Percentiles rank a stretch among this genome's conserved stretches.
These are phyloP conservation scores for Monilinia fructicola DNA, from an alignment of 2,329 filamentous ascomycete species.

Conservation along the genomic window DNA sequence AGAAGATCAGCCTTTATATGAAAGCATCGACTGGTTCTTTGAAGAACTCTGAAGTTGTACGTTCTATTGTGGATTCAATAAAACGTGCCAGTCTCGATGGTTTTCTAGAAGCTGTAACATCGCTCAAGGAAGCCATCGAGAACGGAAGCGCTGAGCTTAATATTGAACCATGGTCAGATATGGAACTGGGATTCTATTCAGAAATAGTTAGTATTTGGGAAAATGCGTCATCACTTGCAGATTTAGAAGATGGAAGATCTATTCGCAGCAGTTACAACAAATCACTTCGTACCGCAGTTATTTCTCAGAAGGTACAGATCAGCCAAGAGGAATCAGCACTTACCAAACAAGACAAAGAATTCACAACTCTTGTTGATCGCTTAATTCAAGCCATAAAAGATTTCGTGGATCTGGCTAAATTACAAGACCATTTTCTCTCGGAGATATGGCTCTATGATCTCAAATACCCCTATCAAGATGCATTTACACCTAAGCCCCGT, in stretches of 20 bases:
- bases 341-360: constrained; percentile 68
- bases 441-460: constrained; percentile 78
- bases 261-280: constrained; percentile 74
- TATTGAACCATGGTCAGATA: constrained; percentile 38
- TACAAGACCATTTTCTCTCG: constrained; percentile 56
- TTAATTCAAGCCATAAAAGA: constrained; percentile 52
- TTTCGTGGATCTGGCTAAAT: constrained; percentile 45
- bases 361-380: constrained; percentile 63
- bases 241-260: constrained; percentile 48
- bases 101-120: constrained; percentile 45
- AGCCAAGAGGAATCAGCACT: constrained; percentile 71
- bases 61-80: constrained; percentile 47
- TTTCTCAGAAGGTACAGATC: constrained; percentile 78
- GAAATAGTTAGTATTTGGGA: constrained; percentile 42
- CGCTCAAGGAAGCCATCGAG: constrained; percentile 42
- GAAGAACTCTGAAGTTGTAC: constrained; percentile 54
- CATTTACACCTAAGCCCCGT: constrained; percentile 73
- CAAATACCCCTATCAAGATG: constrained; percentile 66
- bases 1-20: constrained; percentile 55
- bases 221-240: constrained; percentile 47
- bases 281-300: constrained; percentile 72
- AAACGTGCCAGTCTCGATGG: constrained; percentile 59
- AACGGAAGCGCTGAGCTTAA: constrained; percentile 32
- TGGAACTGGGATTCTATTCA: constrained; percentile 31
- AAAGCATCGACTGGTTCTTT: constrained; percentile 56